Evolutionary conservation across 495 filamentous ascomycete species (phyloP).

Genomic region (Penicillium cataractarum): DNA sequence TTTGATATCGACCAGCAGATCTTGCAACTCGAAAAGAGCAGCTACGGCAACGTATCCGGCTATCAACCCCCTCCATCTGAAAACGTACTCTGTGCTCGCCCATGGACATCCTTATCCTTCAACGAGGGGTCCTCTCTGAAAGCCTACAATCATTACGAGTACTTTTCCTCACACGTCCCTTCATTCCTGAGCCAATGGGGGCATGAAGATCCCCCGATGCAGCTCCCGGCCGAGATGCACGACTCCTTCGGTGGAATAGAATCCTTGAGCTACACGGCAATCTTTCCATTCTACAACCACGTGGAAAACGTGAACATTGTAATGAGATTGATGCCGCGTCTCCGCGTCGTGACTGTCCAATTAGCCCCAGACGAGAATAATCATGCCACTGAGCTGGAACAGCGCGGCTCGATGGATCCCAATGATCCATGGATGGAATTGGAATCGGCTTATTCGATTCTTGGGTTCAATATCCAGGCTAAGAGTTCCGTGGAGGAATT

Average conservation of each 20-base stretch:
- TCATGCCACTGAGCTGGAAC: conserved; percentile 40
- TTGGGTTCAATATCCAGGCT: conserved; percentile 35
- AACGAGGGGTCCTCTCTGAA: conserved; percentile 48
- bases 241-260: conserved; percentile 28
- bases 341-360: conserved; percentile 36
- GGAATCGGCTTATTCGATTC: conserved; percentile 42
- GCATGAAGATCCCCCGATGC: conserved; percentile 9
- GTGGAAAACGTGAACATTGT: conserved; percentile 40
- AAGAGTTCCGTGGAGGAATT: conserved; percentile 32
- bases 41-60: not conserved
- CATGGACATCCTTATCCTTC: conserved; percentile 42
- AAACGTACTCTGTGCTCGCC: conserved; percentile 28
- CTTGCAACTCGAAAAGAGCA: conserved; percentile 17
- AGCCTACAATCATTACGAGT: conserved; percentile 50
- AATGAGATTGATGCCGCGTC: conserved; percentile 31
- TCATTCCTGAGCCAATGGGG: conserved; percentile 43
- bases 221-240: conserved; percentile 4
- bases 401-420: conserved; percentile 46
- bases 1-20: conserved; percentile 45
- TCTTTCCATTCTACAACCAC: conserved; percentile 52
- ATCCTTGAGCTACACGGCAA: conserved; percentile 43
- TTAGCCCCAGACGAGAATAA: conserved; percentile 38
- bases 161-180: conserved; percentile 43
- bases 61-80: not conserved
- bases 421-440: conserved; percentile 52